Evolutionary conservation across 768 basidiomycete species (phyloP).

Genomic region (Agrocybe pediades): DNA sequence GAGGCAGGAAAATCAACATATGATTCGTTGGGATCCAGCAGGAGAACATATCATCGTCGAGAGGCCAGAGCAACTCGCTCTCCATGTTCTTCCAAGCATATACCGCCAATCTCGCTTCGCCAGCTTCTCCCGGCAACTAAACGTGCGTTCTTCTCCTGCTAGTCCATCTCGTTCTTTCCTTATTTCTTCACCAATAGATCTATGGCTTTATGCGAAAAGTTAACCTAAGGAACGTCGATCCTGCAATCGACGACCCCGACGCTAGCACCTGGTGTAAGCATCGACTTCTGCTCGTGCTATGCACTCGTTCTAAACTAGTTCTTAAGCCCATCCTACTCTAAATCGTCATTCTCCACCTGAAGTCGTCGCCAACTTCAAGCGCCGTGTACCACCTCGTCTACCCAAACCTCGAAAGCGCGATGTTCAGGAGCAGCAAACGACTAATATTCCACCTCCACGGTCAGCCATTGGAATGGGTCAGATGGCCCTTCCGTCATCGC

Average conservation of each 20-base stretch:
- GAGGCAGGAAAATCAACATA: conserved; percentile 91
- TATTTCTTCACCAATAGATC: conserved; percentile 54
- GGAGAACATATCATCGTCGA: conserved; percentile 97
- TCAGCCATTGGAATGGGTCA: conserved; percentile 73
- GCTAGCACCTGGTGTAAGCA: conserved; percentile 95
- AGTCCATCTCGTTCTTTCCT: conserved; percentile 13
- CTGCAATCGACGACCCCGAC: conserved; percentile 93
- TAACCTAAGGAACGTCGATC: conserved; percentile 93
- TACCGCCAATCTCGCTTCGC: conserved; percentile 97
- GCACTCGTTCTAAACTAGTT: conserved; percentile 11
- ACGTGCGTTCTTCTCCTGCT: conserved; percentile 57
- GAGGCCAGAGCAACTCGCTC: conserved; percentile 88
- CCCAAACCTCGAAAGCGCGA: conserved; percentile 87
- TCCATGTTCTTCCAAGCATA: conserved; percentile 90
- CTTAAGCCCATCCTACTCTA: conserved; percentile 79
- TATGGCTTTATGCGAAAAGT: conserved; percentile 99
- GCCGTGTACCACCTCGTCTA: conserved; percentile 90
- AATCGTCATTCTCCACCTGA: conserved; percentile 89
- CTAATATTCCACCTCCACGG: conserved; percentile 65
- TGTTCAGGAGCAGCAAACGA: conserved; percentile 59
- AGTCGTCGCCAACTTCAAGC: conserved; percentile 92
- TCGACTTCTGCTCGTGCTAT: conserved; percentile 13
- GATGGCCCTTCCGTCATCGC: conserved; percentile 63
- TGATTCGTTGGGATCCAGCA: conserved; percentile 95
- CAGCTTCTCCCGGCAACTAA: conserved; percentile 96